Base-by-base conservation (phyloP, 495 filamentous ascomycete species). In the Monascus purpureus region DNA sequence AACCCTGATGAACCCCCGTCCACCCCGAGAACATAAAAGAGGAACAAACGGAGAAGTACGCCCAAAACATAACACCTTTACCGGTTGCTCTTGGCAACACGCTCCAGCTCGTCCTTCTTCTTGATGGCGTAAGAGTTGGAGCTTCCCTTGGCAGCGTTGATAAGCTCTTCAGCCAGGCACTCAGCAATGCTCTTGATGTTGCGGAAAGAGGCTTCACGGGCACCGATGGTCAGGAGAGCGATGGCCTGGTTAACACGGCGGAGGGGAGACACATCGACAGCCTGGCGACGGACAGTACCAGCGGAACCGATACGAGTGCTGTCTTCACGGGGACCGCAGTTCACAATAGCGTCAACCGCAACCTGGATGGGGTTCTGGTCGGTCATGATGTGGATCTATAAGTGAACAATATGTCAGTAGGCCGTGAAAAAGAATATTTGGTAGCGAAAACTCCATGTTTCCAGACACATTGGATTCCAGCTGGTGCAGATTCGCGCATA, bases 91-190 rank as follows among this genome's bases (percentile, higher is more conserved):
- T 97, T 97, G 65, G 90, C 90, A 58, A 97, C 90, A 80, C 90
- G 90, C 79, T 97, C 90, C 68, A 99, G 63, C 79, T 99, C 92
- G 63, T 99, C 90, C 86, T 99, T 99, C 84, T 99, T 99, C 83
- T 99, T 99, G 74, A 99, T 99, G 42, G 90, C 90, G 59, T 96
- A 99, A 42, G 83, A 93, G 82, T 99, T 99, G 66, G 81, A 88
- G 77, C 80, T 87, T 47, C 90, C 90, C 82, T 99, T 99, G 59
- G 92, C 90, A 55, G 92, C 92, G 73, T 99, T 99, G 77, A 99
- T 95, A 56, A 99, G 76, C 75, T 99, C 90, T 68, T 99, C 90
- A 59, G 90, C 87, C 53, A 97, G 69, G 70, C 90, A 95, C 79
- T 97, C 90, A 50, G 90, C 86, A 43, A 79, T 85, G 57, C 77